phyloP scores from a whole-genome alignment of 495 filamentous ascomycete species.

The Oidiodendron maius region DNA sequence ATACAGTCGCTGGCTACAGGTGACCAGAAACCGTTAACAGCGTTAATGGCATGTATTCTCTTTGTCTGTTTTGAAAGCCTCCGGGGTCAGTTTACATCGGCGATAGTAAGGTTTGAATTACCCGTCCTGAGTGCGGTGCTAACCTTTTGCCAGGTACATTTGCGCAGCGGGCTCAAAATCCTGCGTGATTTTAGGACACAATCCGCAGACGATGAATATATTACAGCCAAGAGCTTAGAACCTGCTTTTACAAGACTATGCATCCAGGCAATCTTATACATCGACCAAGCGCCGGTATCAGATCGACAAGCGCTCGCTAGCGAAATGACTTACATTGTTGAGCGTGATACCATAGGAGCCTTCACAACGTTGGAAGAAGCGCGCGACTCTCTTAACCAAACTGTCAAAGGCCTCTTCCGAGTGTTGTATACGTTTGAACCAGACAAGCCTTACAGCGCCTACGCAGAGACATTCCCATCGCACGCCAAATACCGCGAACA shows the following conservation, averaged over 20 bases:
- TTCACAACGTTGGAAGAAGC: constrained; percentile 18
- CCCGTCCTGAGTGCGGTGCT: not conserved
- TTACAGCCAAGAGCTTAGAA: constrained; percentile 7
- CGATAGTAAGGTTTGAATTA: constrained; percentile 6
- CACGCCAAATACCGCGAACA: not conserved
- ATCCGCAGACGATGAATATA: not conserved
- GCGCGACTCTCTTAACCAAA: constrained; percentile 6
- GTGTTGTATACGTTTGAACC: constrained; percentile 13
- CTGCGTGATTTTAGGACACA: constrained; percentile 7
- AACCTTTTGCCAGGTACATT: constrained; percentile 4
- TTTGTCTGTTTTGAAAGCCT: constrained; percentile 9
- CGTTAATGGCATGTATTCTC: constrained; percentile 3
- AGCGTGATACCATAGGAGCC: too few relatives aligned
- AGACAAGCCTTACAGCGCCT: constrained; percentile 3
- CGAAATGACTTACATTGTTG: constrained; percentile 2
- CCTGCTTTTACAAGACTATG: constrained; percentile 14
- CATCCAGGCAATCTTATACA: constrained; percentile 18
- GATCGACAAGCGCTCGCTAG: constrained; percentile 4
- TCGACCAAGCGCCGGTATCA: constrained; percentile 12
- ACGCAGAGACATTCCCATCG: not conserved
- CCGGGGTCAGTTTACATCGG: constrained; percentile 13
- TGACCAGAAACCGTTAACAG: not conserved
- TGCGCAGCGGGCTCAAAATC: constrained; percentile 20
- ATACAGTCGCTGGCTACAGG: not conserved
- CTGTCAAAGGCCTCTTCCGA: constrained; percentile 12